A percentile compares a stretch with the other conserved stretches of the same genome.
These are phyloP conservation scores for Metarhizium rileyi DNA, from an alignment of 2,329 filamentous ascomycete genomes.

Conservation along the genomic window DNA sequence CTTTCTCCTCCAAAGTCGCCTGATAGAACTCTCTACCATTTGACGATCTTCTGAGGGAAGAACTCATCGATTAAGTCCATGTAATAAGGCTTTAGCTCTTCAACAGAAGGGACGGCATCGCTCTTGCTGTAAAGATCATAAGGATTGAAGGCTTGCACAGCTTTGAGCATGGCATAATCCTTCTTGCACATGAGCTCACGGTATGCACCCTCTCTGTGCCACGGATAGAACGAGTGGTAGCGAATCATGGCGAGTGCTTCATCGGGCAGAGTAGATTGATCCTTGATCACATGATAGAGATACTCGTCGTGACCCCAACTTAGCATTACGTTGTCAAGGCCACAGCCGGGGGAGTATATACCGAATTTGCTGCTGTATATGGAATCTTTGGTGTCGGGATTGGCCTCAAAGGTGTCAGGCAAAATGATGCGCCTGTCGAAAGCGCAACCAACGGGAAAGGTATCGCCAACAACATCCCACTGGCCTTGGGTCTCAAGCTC, in stretches of 20 bases:
- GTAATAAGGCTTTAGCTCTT: constrained; percentile 58
- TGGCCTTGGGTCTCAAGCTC: constrained; percentile 59
- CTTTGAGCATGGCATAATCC: constrained; percentile 69
- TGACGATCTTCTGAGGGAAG: constrained; percentile 28
- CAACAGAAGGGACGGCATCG: constrained; percentile 65
- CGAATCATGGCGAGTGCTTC: constrained; percentile 88
- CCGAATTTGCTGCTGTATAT: constrained; percentile 69
- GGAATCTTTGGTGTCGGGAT: constrained; percentile 62
- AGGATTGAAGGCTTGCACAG: constrained; percentile 79
- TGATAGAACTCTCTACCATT: constrained; percentile 23
- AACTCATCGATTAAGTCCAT: constrained; percentile 34
- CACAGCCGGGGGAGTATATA: constrained; percentile 71
- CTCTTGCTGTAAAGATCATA: constrained; percentile 92
- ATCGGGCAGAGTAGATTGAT: constrained; percentile 66
- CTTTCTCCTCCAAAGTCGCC: neutral
- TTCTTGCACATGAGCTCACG: constrained; percentile 73
- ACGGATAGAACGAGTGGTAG: constrained; percentile 89
- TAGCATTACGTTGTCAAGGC: constrained; percentile 80
- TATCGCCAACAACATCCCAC: constrained; percentile 89
- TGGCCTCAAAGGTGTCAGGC: constrained; percentile 63
- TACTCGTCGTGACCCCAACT: constrained; percentile 88
- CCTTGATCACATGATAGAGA: constrained; percentile 77
- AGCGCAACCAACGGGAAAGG: constrained; percentile 67
- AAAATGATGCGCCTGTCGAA: constrained; percentile 74
- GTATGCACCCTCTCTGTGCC: constrained; percentile 78